Evolutionary conservation across 148 eudicot genomes (phyloP), one percentile per base, ranked within the genome.

Genomic region (Pharnaceum exiguum): DNA sequence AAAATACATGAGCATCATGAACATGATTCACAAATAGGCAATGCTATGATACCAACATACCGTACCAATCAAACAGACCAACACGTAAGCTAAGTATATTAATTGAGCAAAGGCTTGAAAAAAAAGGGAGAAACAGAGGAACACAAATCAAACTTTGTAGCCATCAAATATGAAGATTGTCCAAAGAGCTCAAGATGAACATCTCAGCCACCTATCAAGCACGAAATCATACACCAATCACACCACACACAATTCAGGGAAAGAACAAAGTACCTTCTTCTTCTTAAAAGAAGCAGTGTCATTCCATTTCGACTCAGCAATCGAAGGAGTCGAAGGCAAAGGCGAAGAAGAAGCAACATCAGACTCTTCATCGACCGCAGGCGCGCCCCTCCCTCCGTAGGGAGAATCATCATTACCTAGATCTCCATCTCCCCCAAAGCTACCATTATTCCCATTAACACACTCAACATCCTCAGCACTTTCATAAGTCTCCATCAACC

Each of bases 271-370:
- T 79, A 93, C 96, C 99, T 93, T 93, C 67, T 86, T 88, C 62
- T 82, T 69, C 25, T 64, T 66, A 69, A 68, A 86, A 3, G 86
- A 59, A 24, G 65, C 79, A 47, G 83, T 85, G 68, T 88, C 96
- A 50, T 77, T 80, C 99, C 99, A 93, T 56, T 77, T 90, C 29
- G 83, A 78, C 15, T 87, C 89, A 35, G 70, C 70, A 64, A 62
- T 63, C 4, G 77, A 75, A 4, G 63, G 69, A 47, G 43, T 33
- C 2, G 83, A 70, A 52, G 71, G 70, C 35, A 61, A 67, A 62
- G 96, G 70, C 37, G 80, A 77, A 63, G 63, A 77, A 63, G 63
- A 68, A 36, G 45, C 65, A 19, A 63, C 52, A 58, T 76, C 77
- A 12, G 51, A 58, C 19, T 70, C 82, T 24, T 69, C 80, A 57